Evolutionary conservation across 2,329 filamentous ascomycete genomes (phyloP).

Genomic region (Botrytis deweyae): DNA sequence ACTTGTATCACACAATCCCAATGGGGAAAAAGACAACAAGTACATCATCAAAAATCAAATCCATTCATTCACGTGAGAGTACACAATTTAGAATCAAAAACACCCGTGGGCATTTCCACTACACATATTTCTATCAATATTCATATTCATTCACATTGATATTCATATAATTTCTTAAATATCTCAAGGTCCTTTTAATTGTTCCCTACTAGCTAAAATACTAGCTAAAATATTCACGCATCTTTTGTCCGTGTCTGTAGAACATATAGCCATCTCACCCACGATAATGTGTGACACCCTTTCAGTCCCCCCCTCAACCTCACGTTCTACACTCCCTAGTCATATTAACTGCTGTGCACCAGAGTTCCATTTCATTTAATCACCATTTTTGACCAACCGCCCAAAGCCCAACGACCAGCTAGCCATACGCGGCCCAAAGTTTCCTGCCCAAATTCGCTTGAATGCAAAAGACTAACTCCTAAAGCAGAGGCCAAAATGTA

Average conservation of each 20-base stretch:
- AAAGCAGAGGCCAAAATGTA: conserved; percentile 8
- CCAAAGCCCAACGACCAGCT: conserved; percentile 1
- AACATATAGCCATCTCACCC: not conserved
- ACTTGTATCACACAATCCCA: too few relatives aligned
- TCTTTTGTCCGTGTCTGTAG: not conserved
- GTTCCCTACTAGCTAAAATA: not conserved
- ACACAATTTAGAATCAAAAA: not conserved
- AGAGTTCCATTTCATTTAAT: not conserved
- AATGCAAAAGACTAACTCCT: not conserved
- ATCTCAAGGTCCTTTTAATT: not conserved
- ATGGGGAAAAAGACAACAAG: too few relatives aligned
- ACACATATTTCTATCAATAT: too few relatives aligned
- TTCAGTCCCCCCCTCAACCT: not conserved
- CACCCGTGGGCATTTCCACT: not conserved
- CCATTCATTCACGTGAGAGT: not conserved
- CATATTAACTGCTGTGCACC: conserved; percentile 7
- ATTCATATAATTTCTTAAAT: not conserved
- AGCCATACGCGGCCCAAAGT: not conserved
- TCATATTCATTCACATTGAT: not conserved
- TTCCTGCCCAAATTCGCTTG: conserved; percentile 8
- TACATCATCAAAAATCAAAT: not conserved
- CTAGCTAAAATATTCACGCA: not conserved
- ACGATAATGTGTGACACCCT: conserved; percentile 1
- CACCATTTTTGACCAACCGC: not conserved
- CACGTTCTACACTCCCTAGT: not conserved